These are phyloP conservation scores for Strigomonas galati DNA, from an alignment of 208 protist species.

Conservation along the genomic window DNA sequence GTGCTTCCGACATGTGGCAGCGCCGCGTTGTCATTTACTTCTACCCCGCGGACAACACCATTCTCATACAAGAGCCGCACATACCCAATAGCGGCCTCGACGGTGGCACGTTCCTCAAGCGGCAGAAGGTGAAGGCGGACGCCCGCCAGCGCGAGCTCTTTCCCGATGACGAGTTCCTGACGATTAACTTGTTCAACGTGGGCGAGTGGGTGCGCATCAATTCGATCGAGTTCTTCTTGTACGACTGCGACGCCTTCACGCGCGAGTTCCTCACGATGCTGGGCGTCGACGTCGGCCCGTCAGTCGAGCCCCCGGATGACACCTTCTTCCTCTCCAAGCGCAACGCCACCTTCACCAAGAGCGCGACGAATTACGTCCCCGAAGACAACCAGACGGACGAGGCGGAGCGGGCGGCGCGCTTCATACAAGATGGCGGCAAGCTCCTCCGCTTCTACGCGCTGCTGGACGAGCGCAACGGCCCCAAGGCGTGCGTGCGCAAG, in stretches of 20 bases:
- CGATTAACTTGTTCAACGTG: conserved; percentile 91
- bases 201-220: conserved; percentile 90
- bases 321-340: conserved; percentile 62
- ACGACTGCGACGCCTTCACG: conserved; percentile 93
- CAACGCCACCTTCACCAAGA: conserved; percentile 53
- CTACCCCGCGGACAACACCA: conserved; percentile 93
- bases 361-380: conserved; percentile 16
- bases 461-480: conserved; percentile 55
- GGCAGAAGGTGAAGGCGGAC: conserved; percentile 80
- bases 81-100: conserved; percentile 94
- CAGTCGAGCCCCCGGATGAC: conserved; percentile 60
- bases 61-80: conserved; percentile 91
- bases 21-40: conserved; percentile 90
- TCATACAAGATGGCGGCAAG: conserved; percentile 93
- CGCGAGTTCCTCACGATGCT: conserved; percentile 83
- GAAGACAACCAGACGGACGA: conserved; percentile 66
- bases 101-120: conserved; percentile 91
- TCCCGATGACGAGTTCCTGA: conserved; percentile 83
- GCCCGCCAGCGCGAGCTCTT: conserved; percentile 73
- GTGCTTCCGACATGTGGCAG: conserved; percentile 83
- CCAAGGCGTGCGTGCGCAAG: conserved; percentile 63
- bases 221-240: conserved; percentile 89
- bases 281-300: conserved; percentile 55
- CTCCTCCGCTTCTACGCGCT: conserved; percentile 95
- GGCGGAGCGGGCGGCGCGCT: conserved; percentile 64